phyloP scores from a whole-genome alignment of 2,329 filamentous ascomycete genomes.

The Aspergillus luchuensis region DNA sequence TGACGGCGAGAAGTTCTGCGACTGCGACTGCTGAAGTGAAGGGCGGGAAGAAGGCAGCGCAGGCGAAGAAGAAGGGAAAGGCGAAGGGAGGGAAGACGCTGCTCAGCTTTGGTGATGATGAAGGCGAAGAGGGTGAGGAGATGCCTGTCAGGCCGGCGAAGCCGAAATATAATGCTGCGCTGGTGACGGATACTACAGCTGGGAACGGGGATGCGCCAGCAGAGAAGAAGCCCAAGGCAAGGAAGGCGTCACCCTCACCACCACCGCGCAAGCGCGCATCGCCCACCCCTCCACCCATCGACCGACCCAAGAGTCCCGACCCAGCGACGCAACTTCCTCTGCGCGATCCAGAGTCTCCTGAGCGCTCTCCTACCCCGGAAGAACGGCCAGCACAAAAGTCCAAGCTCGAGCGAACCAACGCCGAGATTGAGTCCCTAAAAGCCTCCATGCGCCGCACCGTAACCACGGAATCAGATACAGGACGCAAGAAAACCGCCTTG shows the following conservation, averaged over 20 bases:
- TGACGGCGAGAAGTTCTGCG: constrained; percentile 31
- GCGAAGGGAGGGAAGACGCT: constrained; percentile 47
- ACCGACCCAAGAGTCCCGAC: constrained; percentile 43
- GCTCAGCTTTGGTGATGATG: constrained; percentile 48
- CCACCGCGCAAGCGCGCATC: constrained; percentile 31
- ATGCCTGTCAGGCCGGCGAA: constrained; percentile 44
- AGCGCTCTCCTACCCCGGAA: constrained; percentile 31
- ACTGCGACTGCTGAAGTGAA: constrained; percentile 36
- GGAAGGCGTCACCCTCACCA: constrained; percentile 15
- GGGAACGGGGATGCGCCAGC: constrained; percentile 15
- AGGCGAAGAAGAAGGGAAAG: constrained; percentile 45
- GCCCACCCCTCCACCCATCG: constrained; percentile 35
- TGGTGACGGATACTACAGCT: constrained; percentile 40
- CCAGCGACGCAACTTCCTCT: constrained; percentile 49
- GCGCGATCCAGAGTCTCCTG: constrained; percentile 46
- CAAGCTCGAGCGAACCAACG: constrained; percentile 45
- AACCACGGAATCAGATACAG: constrained; percentile 34
- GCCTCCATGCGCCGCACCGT: constrained; percentile 51
- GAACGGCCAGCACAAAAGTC: constrained; percentile 33
- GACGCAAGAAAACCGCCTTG: constrained; percentile 48
- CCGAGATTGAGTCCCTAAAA: constrained; percentile 49
- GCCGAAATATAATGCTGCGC: constrained; percentile 51
- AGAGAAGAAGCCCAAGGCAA: constrained; percentile 10
- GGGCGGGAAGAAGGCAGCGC: constrained; percentile 34
- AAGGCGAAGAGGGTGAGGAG: constrained; percentile 42